phyloP scores from a whole-genome alignment of 1,284 basidiomycete genomes.

The Tilletia caries region DNA sequence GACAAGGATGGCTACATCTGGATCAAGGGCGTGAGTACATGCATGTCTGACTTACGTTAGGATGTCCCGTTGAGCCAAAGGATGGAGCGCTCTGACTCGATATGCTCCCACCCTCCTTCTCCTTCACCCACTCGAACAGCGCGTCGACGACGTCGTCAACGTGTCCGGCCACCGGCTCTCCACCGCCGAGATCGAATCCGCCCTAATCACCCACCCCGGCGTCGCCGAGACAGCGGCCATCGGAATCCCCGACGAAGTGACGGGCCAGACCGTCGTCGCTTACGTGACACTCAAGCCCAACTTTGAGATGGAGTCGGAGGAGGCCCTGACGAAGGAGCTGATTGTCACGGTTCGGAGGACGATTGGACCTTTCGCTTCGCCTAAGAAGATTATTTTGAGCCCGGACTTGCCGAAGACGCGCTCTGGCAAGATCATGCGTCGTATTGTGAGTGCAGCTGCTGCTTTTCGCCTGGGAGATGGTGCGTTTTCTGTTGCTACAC shows the following conservation, averaged over 20 bases:
- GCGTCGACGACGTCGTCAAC: constrained; percentile 77
- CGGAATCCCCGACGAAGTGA: constrained; percentile 51
- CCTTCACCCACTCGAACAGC: constrained; percentile 49
- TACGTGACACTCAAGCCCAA: constrained; percentile 65
- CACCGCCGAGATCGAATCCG: constrained; percentile 95
- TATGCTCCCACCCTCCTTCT: no score
- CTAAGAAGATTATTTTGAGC: constrained; percentile 82
- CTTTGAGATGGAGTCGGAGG: constrained; percentile 75
- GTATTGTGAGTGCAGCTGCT: constrained; percentile 3
- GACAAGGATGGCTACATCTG: constrained; percentile 86
- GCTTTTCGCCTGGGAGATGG: neutral
- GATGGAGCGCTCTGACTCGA: no score
- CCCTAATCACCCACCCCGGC: constrained; percentile 86
- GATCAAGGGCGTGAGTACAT: constrained; percentile 71
- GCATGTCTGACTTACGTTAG: no score
- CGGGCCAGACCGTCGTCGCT: constrained; percentile 52
- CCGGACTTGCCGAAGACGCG: constrained; percentile 86
- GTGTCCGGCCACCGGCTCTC: constrained; percentile 88
- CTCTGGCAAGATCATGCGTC: constrained; percentile 70
- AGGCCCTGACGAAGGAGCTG: constrained; percentile 77
- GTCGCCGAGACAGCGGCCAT: constrained; percentile 82
- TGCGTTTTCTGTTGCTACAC: neutral
- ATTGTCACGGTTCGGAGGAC: constrained; percentile 90
- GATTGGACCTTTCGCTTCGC: constrained; percentile 69
- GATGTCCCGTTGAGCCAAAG: no score